Conservation (phyloP, 2,329 filamentous ascomycete species). For the Hypoxylon sp. region DNA sequence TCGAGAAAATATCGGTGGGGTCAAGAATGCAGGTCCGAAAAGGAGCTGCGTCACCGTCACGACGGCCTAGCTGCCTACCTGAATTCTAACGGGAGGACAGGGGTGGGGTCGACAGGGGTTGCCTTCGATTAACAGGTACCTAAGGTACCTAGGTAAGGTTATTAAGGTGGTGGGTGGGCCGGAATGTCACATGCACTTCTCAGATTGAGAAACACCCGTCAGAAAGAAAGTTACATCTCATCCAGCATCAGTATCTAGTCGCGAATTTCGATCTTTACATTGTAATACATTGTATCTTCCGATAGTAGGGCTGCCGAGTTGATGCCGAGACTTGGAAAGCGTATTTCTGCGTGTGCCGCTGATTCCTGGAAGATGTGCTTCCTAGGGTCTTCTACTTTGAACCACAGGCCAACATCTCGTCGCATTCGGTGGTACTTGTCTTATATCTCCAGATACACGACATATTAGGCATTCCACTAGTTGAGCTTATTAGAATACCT, state of each 20-base stretch:
- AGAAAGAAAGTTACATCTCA: neutral
- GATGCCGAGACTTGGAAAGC: constrained; percentile 1
- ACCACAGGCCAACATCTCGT: constrained; percentile 20
- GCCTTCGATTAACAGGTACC: constrained; percentile 6
- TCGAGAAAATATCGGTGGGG: constrained; percentile 16
- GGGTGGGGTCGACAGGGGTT: constrained; percentile 24
- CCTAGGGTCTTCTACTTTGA: constrained; percentile 24
- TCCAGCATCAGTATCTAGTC: neutral
- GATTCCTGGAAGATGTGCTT: constrained; percentile 34
- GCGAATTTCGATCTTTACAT: neutral
- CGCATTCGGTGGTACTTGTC: constrained; percentile 26
- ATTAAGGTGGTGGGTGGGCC: constrained; percentile 26
- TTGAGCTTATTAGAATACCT: constrained; percentile 27
- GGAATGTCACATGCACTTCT: constrained; percentile 39
- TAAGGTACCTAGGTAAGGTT: constrained; percentile 34
- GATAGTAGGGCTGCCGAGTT: neutral
- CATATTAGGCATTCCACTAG: constrained; percentile 23
- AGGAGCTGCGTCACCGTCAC: constrained; percentile 27
- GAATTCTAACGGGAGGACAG: constrained; percentile 21
- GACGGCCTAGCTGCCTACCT: constrained; percentile 10
- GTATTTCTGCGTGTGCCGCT: neutral
- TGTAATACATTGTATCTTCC: neutral
- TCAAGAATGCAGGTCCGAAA: constrained; percentile 26
- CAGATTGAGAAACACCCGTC: constrained; percentile 13
- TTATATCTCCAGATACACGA: constrained; percentile 35